Conservation (phyloP, 1,139 yeast genomes). For the Taphrina deformans region DNA sequence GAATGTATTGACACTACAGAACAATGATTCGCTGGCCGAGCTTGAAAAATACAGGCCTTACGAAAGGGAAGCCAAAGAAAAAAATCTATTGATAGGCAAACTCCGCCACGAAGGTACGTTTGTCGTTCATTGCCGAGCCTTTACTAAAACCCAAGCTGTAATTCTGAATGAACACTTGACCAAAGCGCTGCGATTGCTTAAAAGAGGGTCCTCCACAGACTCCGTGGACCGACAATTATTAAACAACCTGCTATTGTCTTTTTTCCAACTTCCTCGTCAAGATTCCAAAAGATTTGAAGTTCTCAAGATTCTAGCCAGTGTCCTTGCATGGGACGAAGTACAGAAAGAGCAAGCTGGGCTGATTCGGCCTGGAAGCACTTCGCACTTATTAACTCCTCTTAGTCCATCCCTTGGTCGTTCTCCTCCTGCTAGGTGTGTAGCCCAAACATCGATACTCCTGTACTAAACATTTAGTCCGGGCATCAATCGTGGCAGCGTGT, state of each 20-base stretch:
- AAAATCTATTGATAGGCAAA: conserved; percentile 79
- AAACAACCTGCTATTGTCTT: conserved; percentile 80
- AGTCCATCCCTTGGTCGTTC: conserved; percentile 3
- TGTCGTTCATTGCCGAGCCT: not conserved
- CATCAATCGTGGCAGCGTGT: not conserved
- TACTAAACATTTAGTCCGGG: conserved; percentile 4
- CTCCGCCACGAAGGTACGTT: conserved; percentile 72
- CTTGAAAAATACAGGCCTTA: conserved; percentile 44
- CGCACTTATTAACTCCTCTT: not conserved
- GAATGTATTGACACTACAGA: conserved; percentile 41
- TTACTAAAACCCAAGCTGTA: conserved; percentile 50
- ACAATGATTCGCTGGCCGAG: conserved; percentile 42
- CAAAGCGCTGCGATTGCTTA: conserved; percentile 79
- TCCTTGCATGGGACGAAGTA: conserved; percentile 83
- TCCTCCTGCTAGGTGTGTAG: conserved; percentile 8
- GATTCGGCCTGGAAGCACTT: conserved; percentile 30
- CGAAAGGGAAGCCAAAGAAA: conserved; percentile 64
- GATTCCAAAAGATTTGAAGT: conserved; percentile 95
- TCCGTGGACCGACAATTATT: conserved; percentile 74
- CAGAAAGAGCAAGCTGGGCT: conserved; percentile 82
- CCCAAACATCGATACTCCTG: not conserved
- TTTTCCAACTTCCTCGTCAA: conserved; percentile 83
- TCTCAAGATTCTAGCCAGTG: conserved; percentile 74
- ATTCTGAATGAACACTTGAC: conserved; percentile 90
- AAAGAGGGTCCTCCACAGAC: conserved; percentile 58